Conservation (phyloP, 495 filamentous ascomycete species). For the Lasiosphaeriaceae sp. region DNA sequence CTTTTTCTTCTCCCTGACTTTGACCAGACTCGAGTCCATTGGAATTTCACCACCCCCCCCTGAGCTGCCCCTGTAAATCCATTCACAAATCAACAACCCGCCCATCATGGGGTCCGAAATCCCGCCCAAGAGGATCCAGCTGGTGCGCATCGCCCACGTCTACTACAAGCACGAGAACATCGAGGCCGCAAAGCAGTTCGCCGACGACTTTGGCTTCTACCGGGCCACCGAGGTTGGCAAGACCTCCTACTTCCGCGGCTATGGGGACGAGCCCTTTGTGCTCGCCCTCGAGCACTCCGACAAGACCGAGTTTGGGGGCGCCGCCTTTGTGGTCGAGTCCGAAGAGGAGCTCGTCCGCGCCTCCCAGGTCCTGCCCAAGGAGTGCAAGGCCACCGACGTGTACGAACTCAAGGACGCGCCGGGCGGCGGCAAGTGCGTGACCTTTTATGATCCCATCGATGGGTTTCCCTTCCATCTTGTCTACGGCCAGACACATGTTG, state of each 20-base stretch:
- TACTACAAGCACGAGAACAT: slow-evolving; percentile 54
- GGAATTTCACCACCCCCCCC: too few relatives aligned
- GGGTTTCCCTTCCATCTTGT: slow-evolving; percentile 58
- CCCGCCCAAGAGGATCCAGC: slow-evolving; percentile 42
- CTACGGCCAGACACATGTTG: slow-evolving; percentile 46
- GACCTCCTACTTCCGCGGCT: slow-evolving; percentile 56
- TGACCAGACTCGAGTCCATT: too few relatives aligned
- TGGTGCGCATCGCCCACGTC: slow-evolving; percentile 53
- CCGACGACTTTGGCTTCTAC: slow-evolving; percentile 56
- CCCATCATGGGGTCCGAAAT: slow-evolving; percentile 23
- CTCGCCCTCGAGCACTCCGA: slow-evolving; percentile 46
- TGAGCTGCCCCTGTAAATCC: too few relatives aligned
- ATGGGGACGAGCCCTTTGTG: slow-evolving; percentile 57
- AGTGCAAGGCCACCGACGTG: slow-evolving; percentile 40
- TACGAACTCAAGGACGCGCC: slow-evolving; percentile 51
- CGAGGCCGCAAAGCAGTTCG: slow-evolving; percentile 44
- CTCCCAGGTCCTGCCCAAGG: slow-evolving; percentile 37
- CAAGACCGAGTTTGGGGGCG: slow-evolving; percentile 51
- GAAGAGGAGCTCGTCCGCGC: slow-evolving; percentile 52
- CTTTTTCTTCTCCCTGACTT: too few relatives aligned
- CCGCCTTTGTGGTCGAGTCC: slow-evolving; percentile 52
- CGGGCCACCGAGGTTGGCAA: slow-evolving; percentile 40
- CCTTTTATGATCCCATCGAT: slow-evolving; percentile 56
- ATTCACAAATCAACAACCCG: too few relatives aligned
- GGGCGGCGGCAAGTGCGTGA: slow-evolving; percentile 56